Percentiles rank a stretch among this genome's conserved stretches.
phyloP scores from a whole-genome alignment of 495 filamentous ascomycete genomes.

The Xylaria palmicola region DNA sequence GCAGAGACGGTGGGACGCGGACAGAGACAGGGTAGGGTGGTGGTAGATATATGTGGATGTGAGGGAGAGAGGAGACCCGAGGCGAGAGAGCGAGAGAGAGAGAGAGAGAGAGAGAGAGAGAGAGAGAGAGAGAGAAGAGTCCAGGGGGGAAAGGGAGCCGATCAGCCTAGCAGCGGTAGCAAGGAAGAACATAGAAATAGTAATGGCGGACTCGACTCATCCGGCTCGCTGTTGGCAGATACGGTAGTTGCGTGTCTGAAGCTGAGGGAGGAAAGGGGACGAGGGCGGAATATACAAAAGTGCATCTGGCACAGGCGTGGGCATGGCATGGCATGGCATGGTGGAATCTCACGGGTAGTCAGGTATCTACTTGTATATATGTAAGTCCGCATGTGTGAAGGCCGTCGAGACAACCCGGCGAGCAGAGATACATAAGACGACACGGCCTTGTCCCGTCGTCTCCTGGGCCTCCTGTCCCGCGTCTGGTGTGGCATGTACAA shows the following conservation, averaged over 20 bases:
- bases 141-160: not conserved
- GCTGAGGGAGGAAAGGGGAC: too few species aligned
- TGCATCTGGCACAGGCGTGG: constrained; percentile 7
- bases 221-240: constrained; percentile 8
- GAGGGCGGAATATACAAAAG: constrained; percentile 3
- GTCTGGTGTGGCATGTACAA: constrained; percentile 4
- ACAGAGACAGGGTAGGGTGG: not conserved
- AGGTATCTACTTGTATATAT: not conserved
- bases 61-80: not conserved
- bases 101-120: not conserved
- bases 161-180: not conserved
- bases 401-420: constrained; percentile 6
- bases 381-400: too few species aligned
- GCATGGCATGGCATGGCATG: constrained; percentile 12
- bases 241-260: constrained; percentile 5
- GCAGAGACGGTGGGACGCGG: not conserved
- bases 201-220: constrained; percentile 12
- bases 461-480: too few species aligned
- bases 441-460: constrained; percentile 6
- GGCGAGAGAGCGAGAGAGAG: not conserved
- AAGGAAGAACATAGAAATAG: constrained; percentile 15
- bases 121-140: not conserved
- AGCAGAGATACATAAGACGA: not conserved
- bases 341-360: constrained; percentile 3
- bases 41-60: not conserved